Base-by-base conservation (phyloP, 2,329 filamentous ascomycete species). In the Neonectria neomacrospora region DNA sequence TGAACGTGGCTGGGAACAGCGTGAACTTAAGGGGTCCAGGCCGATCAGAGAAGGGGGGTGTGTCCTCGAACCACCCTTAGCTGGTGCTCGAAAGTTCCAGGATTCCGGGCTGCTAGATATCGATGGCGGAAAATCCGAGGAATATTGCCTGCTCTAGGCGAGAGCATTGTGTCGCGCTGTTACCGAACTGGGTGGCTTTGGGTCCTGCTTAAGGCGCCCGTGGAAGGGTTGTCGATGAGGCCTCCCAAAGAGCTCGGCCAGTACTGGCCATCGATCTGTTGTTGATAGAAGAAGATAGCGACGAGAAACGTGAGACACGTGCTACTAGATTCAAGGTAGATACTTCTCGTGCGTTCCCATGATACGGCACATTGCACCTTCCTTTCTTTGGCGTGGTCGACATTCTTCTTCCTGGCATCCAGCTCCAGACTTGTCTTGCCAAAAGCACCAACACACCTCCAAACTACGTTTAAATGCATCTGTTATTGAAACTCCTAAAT, bases 401-500 rank as follows among this genome's bases (percentile, higher is more conserved):
- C 16, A 11, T 12, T 32, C 28, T 3, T 32, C n/a, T 14, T 14
- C 47, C 10, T 14, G 23, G 18, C 26, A 30, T 18, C 5, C 10
- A 18, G 47, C 47, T 20, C 5, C 10, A 32, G 10, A 26, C 12
- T 22, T n/a, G n/a, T 18, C n/a, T 20, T 34, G 28, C 26, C 28
- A 50, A 32, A 20, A 32, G 26, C 26, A 20, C 26, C 47, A 50
- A 32, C 28, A 14, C n/a, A 20, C n/a, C n/a, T 14, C 4, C 5
- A 14, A 34, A 28, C 23, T 28, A 26, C 14, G 14, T 20, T 50
- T 50, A 18, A 32, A 32, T 32, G n/a, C 47, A 51, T 41, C 10
- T 42, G 12, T 22, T 22, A n/a, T 42, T 26, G 3, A 22, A 28
- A 34, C 16, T 41, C 66, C 54, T 54, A 60, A 48, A 32, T 10